Percentiles rank a stretch among this genome's conserved stretches.
phyloP scores from a whole-genome alignment of 768 basidiomycete species.

The Hirschioporus abietinus region DNA sequence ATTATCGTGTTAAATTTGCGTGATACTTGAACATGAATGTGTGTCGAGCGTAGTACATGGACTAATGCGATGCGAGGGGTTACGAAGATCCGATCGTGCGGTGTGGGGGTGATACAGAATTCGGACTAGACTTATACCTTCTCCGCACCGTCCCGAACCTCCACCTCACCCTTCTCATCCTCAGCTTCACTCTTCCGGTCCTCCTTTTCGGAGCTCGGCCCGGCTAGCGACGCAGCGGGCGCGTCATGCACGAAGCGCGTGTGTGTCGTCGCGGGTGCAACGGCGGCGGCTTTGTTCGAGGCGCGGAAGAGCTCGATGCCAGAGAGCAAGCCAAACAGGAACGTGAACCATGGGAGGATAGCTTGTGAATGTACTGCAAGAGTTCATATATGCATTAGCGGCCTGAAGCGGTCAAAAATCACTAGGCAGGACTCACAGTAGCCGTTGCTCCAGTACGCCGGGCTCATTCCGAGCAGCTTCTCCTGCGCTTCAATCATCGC shows the following conservation, averaged over 20 bases:
- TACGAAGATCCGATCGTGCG: background rate
- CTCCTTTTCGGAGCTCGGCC: background rate
- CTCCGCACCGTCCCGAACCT: conserved; percentile 4
- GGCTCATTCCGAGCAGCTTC: conserved; percentile 31
- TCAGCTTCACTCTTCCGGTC: conserved; percentile 6
- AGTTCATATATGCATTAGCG: too few relatives aligned
- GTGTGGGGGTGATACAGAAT: background rate
- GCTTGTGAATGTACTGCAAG: conserved; percentile 42
- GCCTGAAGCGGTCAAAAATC: too few relatives aligned
- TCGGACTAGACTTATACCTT: conserved; percentile 13
- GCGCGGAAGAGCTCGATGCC: conserved; percentile 31
- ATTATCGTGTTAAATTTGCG: background rate
- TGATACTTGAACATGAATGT: background rate
- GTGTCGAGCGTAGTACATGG: background rate
- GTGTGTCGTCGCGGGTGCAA: conserved; percentile 11
- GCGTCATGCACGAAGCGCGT: conserved; percentile 1
- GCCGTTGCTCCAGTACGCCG: conserved; percentile 37
- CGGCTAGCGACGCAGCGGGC: background rate
- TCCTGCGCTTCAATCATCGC: conserved; percentile 32
- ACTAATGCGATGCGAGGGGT: background rate
- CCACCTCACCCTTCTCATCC: background rate
- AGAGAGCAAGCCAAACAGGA: conserved; percentile 34
- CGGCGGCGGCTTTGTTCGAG: conserved; percentile 13
- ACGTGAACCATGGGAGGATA: conserved; percentile 48
- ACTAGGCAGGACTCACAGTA: conserved; percentile 42